Evolutionary conservation across 345 rosid species (phyloP).

Genomic region (Lepidium didymum): DNA sequence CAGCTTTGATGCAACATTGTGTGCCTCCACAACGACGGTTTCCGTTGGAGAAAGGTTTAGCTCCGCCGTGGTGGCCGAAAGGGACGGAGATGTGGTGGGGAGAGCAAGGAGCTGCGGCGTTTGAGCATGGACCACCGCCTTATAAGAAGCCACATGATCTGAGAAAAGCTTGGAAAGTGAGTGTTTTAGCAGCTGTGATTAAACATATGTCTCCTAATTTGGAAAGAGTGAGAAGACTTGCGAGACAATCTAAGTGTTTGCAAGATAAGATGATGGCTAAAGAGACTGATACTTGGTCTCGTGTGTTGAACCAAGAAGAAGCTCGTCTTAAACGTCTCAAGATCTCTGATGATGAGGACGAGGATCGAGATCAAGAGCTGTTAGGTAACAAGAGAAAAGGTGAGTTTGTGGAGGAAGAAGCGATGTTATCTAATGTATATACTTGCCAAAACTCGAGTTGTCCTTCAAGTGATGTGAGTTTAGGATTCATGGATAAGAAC

Average conservation of each 20-base stretch:
- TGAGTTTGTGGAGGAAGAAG: constrained; percentile 2
- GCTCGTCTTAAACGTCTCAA: constrained; percentile 30
- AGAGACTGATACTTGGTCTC: constrained; percentile 54
- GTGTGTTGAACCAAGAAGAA: constrained; percentile 55
- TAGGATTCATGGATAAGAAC: constrained; percentile 37
- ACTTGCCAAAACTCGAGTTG: constrained; percentile 32
- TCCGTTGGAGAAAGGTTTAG: constrained; percentile 49
- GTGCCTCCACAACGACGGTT: constrained; percentile 56
- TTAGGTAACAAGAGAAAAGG: constrained; percentile 3
- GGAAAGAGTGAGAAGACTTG: constrained; percentile 37
- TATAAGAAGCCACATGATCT: constrained; percentile 64
- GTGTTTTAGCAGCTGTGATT: constrained; percentile 53
- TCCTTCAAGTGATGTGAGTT: constrained; percentile 28
- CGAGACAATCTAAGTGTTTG: constrained; percentile 57
- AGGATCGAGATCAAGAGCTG: background rate
- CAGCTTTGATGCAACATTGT: constrained; percentile 65
- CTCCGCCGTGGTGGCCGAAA: constrained; percentile 77
- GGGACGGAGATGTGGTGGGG: constrained; percentile 67
- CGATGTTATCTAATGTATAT: constrained; percentile 6
- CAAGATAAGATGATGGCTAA: constrained; percentile 68
- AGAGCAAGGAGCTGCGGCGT: constrained; percentile 19
- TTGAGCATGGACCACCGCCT: constrained; percentile 54
- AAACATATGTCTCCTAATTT: constrained; percentile 57
- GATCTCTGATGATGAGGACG: constrained; percentile 29
- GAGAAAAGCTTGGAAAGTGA: constrained; percentile 69